Percentiles rank a stretch among this genome's conserved stretches.
Conservation (phyloP, 2,329 filamentous ascomycete species). For the Pseudocercospora eumusae region DNA sequence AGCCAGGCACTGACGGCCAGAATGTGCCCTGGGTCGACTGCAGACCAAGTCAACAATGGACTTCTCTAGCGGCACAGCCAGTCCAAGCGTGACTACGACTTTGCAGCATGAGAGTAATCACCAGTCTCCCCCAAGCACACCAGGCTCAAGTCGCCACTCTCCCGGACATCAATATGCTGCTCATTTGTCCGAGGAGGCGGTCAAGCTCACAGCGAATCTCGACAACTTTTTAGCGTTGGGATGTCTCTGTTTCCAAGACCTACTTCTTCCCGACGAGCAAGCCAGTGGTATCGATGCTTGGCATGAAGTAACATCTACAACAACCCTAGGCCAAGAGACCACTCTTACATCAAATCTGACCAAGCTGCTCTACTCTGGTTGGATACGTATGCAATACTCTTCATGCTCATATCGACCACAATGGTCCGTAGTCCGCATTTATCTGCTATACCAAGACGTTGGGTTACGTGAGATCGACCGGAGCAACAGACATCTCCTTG, state of each 20-base stretch:
- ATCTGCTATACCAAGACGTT: constrained; percentile 52
- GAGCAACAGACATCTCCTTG: constrained; percentile 48
- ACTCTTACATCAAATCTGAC: constrained; percentile 13
- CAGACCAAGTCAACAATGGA: not conserved
- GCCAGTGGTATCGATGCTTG: constrained; percentile 10
- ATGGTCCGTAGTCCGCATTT: constrained; percentile 30
- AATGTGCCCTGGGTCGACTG: not conserved
- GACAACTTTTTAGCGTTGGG: constrained; percentile 33
- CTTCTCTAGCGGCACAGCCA: not conserved
- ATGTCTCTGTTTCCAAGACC: constrained; percentile 27
- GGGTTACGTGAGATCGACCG: constrained; percentile 57
- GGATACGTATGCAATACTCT: constrained; percentile 27
- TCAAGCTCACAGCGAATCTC: constrained; percentile 20
- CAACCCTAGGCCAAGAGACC: not conserved
- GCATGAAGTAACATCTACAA: constrained; percentile 11
- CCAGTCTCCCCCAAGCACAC: not conserved
- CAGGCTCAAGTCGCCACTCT: constrained; percentile 1
- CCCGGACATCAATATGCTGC: not conserved
- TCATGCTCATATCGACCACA: constrained; percentile 9
- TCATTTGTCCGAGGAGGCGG: not conserved
- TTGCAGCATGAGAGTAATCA: not conserved
- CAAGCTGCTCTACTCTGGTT: constrained; percentile 27
- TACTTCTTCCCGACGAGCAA: not conserved
- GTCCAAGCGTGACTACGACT: not conserved
- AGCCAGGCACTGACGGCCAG: not conserved